Evolutionary conservation across 495 filamentous ascomycete species (phyloP), one percentile per base, ranked within the genome.

Genomic region (Hypoxylon intermedium): DNA sequence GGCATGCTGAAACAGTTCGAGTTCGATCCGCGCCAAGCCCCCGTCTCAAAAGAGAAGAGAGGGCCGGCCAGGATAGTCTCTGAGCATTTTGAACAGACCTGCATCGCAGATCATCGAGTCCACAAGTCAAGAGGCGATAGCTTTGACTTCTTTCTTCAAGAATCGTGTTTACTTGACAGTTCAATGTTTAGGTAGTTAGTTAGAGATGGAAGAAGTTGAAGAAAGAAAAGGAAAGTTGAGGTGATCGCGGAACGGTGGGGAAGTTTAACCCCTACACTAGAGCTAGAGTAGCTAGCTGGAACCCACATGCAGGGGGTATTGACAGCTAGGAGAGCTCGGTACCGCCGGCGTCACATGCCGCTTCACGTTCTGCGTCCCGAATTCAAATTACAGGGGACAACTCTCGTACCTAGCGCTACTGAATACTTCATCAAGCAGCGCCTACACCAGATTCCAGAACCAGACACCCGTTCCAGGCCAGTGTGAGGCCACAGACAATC

Each of bases 1-100:
- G 57, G 45, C 54, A 57, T 19, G 66, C 59, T 75, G 72, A 75
- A 75, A 75, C 72, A 15, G 45, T 48, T 64, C 34, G 41, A 61
- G 72, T 75, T 70, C 63, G 68, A 71, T 58, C 58, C 19, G 43
- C 28, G 59, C 64, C 53, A 55, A 64, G 41, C 48, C 46, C 58
- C 24, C 44, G 48, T 55, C 59, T 60, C 59, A n/a, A n/a, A n/a
- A n/a, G n/a, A n/a, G n/a, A n/a, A n/a, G n/a, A n/a, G n/a, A n/a
- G n/a, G n/a, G n/a, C n/a, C n/a, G n/a, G n/a, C n/a, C n/a, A n/a
- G n/a, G n/a, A n/a, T n/a, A 38, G 28, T 31, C 20, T 60, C 30
- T 44, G 38, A 26, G 41, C 31, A 53, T 41, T 19, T 41, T 33
- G 26, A 61, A 61, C 48, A 36, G 6, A 28, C 15, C 9, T 33